Conservation (phyloP, 2,329 filamentous ascomycete genomes). For the Aciculosporium take region DNA sequence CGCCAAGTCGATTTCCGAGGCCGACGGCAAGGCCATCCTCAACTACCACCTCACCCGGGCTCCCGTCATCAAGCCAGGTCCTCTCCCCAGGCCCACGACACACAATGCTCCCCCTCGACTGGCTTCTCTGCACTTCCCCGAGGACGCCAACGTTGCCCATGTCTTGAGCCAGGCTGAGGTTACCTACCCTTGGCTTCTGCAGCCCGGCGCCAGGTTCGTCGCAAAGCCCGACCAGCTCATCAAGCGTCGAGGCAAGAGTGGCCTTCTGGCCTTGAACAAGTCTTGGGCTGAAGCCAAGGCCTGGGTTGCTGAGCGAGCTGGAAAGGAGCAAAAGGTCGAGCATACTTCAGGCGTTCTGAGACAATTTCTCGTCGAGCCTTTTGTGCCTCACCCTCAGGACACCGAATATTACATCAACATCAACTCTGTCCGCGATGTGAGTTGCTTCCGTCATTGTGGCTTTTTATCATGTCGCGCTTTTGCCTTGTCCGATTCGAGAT, state of each 20-base stretch:
- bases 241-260: conserved; percentile 98
- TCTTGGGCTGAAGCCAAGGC: conserved; percentile 85
- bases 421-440: conserved; percentile 98
- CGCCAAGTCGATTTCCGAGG: conserved; percentile 91
- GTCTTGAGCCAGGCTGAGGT: conserved; percentile 91
- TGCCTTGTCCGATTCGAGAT: background rate
- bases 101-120: conserved; percentile 90
- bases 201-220: conserved; percentile 76
- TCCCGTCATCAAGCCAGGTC: conserved; percentile 93
- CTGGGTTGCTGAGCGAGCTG: conserved; percentile 86
- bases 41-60: conserved; percentile 99
- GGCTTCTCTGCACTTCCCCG: conserved; percentile 83
- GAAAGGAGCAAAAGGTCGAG: conserved; percentile 89
- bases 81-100: conserved; percentile 66
- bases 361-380: conserved; percentile 96
- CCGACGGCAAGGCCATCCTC: conserved; percentile 99
- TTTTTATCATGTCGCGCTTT: background rate
- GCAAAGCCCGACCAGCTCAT: conserved; percentile 99
- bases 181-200: conserved; percentile 91
- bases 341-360: conserved; percentile 75
- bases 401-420: conserved; percentile 99
- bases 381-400: conserved; percentile 86
- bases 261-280: conserved; percentile 92
- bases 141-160: conserved; percentile 66
- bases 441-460: conserved; percentile 26